Conservation (phyloP, 352 stramenopile species). For the Globisporangium okanoganense region DNA sequence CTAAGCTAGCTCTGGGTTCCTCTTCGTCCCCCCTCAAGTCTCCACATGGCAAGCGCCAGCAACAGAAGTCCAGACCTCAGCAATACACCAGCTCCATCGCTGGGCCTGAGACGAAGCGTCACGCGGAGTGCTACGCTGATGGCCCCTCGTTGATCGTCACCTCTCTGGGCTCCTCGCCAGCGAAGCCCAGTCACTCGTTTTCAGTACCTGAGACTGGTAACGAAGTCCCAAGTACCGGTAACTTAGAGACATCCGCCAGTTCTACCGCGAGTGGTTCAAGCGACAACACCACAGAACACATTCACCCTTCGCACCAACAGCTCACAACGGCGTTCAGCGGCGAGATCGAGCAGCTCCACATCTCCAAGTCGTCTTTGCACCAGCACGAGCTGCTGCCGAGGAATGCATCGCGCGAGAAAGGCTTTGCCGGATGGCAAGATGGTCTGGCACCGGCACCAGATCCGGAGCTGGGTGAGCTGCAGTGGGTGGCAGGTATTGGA, state of each 20-base stretch:
- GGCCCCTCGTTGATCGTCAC: neutral
- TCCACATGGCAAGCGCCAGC: neutral
- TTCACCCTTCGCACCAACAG: neutral
- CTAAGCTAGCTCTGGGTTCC: neutral
- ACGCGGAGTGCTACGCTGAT: neutral
- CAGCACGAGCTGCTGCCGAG: neutral
- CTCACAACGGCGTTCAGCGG: too few relatives aligned
- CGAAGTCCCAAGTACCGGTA: neutral
- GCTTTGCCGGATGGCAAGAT: neutral
- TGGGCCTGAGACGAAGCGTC: neutral
- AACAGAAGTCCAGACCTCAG: neutral
- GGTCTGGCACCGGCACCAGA: neutral
- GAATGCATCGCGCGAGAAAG: neutral
- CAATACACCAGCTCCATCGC: neutral
- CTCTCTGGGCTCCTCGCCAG: neutral
- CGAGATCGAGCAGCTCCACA: neutral
- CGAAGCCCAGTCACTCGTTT: neutral
- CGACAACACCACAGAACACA: neutral
- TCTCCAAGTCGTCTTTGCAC: neutral
- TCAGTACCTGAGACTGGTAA: neutral
- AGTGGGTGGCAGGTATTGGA: neutral
- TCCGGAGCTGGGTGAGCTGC: conserved; percentile 7
- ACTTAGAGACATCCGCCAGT: neutral
- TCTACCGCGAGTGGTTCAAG: neutral
- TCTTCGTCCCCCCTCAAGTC: neutral